Evolutionary conservation across 495 filamentous ascomycete species (phyloP).

Genomic region (Annulohypoxylon bovei): DNA sequence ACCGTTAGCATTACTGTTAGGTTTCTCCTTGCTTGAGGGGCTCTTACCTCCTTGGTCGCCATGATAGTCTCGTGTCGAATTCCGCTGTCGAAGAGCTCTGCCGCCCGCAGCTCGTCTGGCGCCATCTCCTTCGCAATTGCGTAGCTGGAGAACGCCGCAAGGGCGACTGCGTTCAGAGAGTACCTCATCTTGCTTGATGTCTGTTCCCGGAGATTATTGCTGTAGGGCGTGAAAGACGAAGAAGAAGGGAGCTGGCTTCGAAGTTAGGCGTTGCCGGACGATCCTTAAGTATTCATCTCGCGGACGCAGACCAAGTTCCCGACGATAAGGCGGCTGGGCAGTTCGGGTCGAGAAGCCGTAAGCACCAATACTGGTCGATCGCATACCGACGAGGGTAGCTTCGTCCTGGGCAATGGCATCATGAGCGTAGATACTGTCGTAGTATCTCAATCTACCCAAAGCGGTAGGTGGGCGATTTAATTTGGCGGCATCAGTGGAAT

Average conservation of each 20-base stretch:
- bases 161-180: slow-evolving; percentile 45
- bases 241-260: background rate
- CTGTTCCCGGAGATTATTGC: slow-evolving; percentile 15
- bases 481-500: slow-evolving; percentile 34
- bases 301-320: background rate
- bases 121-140: slow-evolving; percentile 50
- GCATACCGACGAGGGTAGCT: slow-evolving; percentile 35
- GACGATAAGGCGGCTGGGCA: slow-evolving; percentile 27
- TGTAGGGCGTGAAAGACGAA: slow-evolving; percentile 8
- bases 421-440: slow-evolving; percentile 45
- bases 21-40: background rate
- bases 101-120: slow-evolving; percentile 45
- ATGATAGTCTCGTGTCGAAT: slow-evolving; percentile 59
- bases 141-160: slow-evolving; percentile 47
- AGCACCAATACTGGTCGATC: slow-evolving; percentile 14
- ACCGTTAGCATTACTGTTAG: slow-evolving; percentile 2
- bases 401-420: slow-evolving; percentile 35
- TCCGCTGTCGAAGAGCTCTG: slow-evolving; percentile 56
- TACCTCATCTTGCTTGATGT: slow-evolving; percentile 43
- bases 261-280: background rate
- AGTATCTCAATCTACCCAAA: slow-evolving; percentile 42
- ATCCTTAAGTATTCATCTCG: slow-evolving; percentile 32
- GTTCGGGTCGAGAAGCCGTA: slow-evolving; percentile 36
- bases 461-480: slow-evolving; percentile 40
- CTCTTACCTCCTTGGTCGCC: slow-evolving; percentile 52